A percentile compares a stretch with the other conserved stretches of the same genome.
Conservation (phyloP, 2,329 filamentous ascomycete species). For the Aspergillus calidoustus region DNA sequence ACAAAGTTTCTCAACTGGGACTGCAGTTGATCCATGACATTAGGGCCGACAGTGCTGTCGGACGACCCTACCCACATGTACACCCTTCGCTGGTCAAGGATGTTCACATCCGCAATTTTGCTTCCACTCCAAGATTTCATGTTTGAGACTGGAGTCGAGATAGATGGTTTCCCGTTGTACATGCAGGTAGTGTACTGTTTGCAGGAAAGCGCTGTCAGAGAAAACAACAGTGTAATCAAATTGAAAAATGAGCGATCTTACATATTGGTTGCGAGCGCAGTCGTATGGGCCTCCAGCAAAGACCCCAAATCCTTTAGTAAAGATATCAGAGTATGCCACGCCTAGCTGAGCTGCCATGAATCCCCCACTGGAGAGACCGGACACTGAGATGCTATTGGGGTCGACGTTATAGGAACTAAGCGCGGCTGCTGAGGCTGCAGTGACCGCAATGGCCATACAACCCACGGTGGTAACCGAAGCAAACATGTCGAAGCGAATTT, state of each 20-base stretch:
- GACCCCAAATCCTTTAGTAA: slow-evolving; percentile 24
- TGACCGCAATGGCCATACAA: no score
- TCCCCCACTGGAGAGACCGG: slow-evolving; percentile 24
- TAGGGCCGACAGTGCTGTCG: slow-evolving; percentile 22
- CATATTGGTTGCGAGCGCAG: slow-evolving; percentile 19
- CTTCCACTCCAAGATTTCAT: slow-evolving; percentile 25
- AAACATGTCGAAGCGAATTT: no score
- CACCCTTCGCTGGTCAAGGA: slow-evolving; percentile 18
- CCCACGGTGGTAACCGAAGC: no score
- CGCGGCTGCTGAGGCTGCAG: slow-evolving; percentile 2
- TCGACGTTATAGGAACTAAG: slow-evolving; percentile 22
- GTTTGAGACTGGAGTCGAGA: slow-evolving; percentile 20
- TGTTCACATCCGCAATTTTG: slow-evolving; percentile 18
- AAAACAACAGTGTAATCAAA: no score
- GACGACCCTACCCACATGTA: slow-evolving; percentile 21
- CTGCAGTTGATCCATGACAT: slow-evolving; percentile 24
- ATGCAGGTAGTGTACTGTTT: slow-evolving; percentile 23
- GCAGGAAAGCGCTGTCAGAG: no score
- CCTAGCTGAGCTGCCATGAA: slow-evolving; percentile 25
- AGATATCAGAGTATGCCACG: slow-evolving; percentile 23
- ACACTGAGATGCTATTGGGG: slow-evolving; percentile 19
- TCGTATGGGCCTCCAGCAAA: slow-evolving; percentile 26
- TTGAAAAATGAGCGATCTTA: not conserved
- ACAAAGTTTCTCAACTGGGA: slow-evolving; percentile 17
- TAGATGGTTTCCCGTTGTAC: slow-evolving; percentile 23